phyloP scores from a whole-genome alignment of 2,329 filamentous ascomycete species.

The Nemania serpens region DNA sequence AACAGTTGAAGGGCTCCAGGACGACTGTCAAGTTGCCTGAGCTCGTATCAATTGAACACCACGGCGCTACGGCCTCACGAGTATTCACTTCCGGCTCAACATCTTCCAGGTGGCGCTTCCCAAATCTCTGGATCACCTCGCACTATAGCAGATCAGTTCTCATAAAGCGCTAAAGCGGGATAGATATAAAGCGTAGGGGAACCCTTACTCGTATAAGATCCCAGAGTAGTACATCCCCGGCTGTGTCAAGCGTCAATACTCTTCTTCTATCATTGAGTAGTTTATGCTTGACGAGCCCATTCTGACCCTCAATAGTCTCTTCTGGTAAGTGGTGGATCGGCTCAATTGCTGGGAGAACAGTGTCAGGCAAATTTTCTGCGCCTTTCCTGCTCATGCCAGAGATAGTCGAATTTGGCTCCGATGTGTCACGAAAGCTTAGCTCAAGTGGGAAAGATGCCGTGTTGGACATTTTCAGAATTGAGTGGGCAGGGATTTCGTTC shows the following conservation, averaged over 20 bases:
- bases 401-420: constrained; percentile 54
- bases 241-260: constrained; percentile 90
- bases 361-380: constrained; percentile 59
- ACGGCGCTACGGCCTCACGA: constrained; percentile 85
- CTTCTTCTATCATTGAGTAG: constrained; percentile 88
- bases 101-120: constrained; percentile 91
- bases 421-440: constrained; percentile 50
- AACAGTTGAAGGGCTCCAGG: constrained; percentile 92
- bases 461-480: constrained; percentile 82
- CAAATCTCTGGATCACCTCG: constrained; percentile 85
- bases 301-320: constrained; percentile 91
- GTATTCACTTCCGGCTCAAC: constrained; percentile 88
- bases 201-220: constrained; percentile 81
- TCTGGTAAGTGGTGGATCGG: constrained; percentile 72
- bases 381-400: constrained; percentile 57
- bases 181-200: neutral
- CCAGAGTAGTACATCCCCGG: constrained; percentile 93
- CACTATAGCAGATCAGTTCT: constrained; percentile 59
- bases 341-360: constrained; percentile 55
- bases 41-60: constrained; percentile 93
- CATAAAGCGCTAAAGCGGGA: neutral
- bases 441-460: constrained; percentile 74
- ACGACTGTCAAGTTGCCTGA: constrained; percentile 91
- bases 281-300: constrained; percentile 91
- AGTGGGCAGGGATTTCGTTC: constrained; percentile 75